Percentiles rank a stretch among this genome's conserved stretches.
Evolutionary conservation across 768 basidiomycete genomes (phyloP).

Genomic region (Zangia roseola): DNA sequence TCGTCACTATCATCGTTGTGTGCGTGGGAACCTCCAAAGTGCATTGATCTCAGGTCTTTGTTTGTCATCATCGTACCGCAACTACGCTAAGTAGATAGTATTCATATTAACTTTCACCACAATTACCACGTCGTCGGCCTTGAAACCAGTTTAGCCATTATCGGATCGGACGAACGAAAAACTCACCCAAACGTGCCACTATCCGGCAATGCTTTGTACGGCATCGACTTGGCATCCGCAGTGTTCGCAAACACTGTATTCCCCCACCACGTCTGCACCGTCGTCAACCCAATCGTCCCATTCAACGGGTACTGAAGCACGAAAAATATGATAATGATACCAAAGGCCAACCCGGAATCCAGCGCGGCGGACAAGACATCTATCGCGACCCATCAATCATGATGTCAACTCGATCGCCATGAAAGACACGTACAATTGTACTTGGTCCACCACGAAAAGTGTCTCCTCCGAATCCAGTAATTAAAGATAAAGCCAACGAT

Average conservation of each 20-base stretch:
- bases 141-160: too few species aligned
- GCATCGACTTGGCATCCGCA: conserved; percentile 21
- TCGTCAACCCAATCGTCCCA: conserved; percentile 55
- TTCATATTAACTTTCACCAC: too few species aligned
- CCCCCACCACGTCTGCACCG: conserved; percentile 68
- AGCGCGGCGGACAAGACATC: conserved; percentile 71
- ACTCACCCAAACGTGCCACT: conserved; percentile 31
- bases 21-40: too few species aligned
- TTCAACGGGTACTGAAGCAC: conserved; percentile 62
- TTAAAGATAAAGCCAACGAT: conserved; percentile 68
- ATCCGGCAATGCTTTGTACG: conserved; percentile 8
- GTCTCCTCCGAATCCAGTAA: conserved; percentile 53
- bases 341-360: conserved; percentile 66
- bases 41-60: too few species aligned
- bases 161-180: too few species aligned
- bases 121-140: too few species aligned
- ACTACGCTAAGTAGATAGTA: too few species aligned
- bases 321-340: conserved; percentile 58
- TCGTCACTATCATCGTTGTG: too few species aligned
- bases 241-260: conserved; percentile 25
- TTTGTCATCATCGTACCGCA: too few species aligned
- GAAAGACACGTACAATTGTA: conserved; percentile 34
- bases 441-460: conserved; percentile 72
- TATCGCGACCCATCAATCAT: too few species aligned
- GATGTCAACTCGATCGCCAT: background rate